A percentile compares a stretch with the other conserved stretches of the same genome.
phyloP scores from a whole-genome alignment of 2,329 filamentous ascomycete species.

The Exophiala sideris region DNA sequence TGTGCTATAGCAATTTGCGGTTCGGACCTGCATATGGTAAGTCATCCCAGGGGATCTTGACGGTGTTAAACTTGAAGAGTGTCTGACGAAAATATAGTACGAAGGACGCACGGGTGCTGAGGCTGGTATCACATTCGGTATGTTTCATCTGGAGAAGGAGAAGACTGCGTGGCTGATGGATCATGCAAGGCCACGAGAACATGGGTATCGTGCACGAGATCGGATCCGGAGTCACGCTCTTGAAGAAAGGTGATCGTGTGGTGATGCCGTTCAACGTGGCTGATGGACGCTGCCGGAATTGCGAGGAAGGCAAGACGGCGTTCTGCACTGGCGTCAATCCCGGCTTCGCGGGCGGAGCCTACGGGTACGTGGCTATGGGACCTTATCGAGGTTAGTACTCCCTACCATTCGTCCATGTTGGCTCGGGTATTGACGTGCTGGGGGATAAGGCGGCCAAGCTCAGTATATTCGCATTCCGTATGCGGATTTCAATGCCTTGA shows the following conservation, averaged over 20 bases:
- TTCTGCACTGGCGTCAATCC: conserved; percentile 64
- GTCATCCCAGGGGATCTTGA: not conserved
- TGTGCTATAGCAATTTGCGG: conserved; percentile 50
- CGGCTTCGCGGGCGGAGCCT: conserved; percentile 58
- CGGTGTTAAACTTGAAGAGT: not conserved
- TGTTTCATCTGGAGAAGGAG: conserved; percentile 1
- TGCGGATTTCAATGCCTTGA: conserved; percentile 64
- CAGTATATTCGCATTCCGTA: conserved; percentile 64
- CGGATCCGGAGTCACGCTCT: conserved; percentile 57
- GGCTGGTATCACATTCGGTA: conserved; percentile 59
- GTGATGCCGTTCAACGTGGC: conserved; percentile 66
- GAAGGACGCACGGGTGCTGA: conserved; percentile 63
- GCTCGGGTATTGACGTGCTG: conserved; percentile 37
- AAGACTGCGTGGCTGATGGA: not conserved
- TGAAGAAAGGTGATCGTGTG: conserved; percentile 62
- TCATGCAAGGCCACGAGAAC: conserved; percentile 52
- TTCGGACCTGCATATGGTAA: conserved; percentile 46
- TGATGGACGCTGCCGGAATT: conserved; percentile 61
- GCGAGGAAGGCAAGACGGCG: conserved; percentile 61
- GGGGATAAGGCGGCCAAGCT: conserved; percentile 53
- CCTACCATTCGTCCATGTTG: not conserved
- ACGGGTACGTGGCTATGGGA: conserved; percentile 62
- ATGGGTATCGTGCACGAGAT: conserved; percentile 58
- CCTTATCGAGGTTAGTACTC: conserved; percentile 37
- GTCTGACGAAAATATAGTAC: conserved; percentile 53